Evolutionary conservation across 345 rosid species (phyloP).

Genomic region (Sonneratia caseolaris): DNA sequence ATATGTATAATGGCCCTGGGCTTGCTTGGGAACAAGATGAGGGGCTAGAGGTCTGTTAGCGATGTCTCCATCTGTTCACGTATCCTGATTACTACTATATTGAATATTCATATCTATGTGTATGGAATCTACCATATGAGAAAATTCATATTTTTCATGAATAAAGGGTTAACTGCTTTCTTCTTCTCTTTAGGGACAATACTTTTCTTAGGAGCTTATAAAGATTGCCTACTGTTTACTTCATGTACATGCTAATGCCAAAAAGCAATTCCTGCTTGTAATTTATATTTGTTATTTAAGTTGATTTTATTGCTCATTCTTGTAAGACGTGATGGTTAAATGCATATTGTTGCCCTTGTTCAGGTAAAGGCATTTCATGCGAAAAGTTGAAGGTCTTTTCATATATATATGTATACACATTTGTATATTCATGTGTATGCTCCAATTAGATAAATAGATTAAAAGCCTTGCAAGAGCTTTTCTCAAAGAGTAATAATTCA

Average conservation of each 20-base stretch:
- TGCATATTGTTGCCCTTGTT: not conserved
- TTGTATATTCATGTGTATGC: not conserved
- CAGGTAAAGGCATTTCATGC: not conserved
- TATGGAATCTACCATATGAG: not conserved
- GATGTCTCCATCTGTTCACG: constrained; percentile 61
- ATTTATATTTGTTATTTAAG: not conserved
- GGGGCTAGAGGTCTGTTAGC: constrained; percentile 98
- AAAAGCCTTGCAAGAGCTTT: not conserved
- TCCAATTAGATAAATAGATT: too few relatives aligned
- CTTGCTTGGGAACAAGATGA: constrained; percentile 96
- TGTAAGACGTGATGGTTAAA: not conserved
- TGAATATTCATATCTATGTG: not conserved
- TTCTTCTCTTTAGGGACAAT: not conserved
- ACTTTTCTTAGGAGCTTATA: not conserved
- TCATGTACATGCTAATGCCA: not conserved
- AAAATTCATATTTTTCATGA: not conserved
- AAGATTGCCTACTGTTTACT: not conserved
- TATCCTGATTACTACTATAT: constrained; percentile 51
- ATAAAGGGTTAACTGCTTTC: not conserved
- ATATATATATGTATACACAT: not conserved
- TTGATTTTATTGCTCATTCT: not conserved
- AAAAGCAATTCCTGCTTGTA: not conserved
- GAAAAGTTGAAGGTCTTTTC: not conserved
- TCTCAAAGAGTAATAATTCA: not conserved
- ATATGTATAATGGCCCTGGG: constrained; percentile 95